Evolutionary conservation across 2,329 filamentous ascomycete genomes (phyloP), one percentile per base, ranked within the genome.

Genomic region (Drechmeria coniospora): DNA sequence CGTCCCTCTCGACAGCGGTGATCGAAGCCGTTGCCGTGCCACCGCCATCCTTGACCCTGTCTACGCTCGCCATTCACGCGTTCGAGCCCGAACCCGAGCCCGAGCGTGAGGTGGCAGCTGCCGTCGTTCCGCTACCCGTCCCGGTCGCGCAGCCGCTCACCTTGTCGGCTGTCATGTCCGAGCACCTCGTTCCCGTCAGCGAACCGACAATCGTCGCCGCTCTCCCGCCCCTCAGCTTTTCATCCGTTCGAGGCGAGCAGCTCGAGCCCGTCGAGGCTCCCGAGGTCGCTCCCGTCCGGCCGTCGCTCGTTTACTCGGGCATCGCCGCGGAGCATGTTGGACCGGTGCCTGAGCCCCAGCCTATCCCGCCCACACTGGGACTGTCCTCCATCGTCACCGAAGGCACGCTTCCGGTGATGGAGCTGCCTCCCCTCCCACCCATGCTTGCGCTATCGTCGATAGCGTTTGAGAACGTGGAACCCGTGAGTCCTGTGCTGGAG

Each of bases 261-360:
- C 49, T 54, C 13, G 53, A 57, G 33, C 54, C 53, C 9, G 45
- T 34, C 20, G 48, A 47, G 27, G 46, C 50, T 25, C 44, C 43
- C 4, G 37, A 43, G 20, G 26, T 31, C 4, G 20, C 34, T 9
- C 23, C 33, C 3, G 32, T 32, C 1, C 40, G 39, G 11, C 27
- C 40, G 12, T 32, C 32, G 13, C 37, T 61, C 25, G 46, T 42
- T 8, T 42, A 54, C 21, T 59, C 57, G 3, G 31, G 25, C 24
- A 42, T 59, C 15, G 36, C 41, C 1, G 41, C 46, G n/a, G 47
- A 57, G 28, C 41, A 55, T 25, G 42, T 62, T 26, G 46, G 54
- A 23, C 54, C 55, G 5, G 30, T 49, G 5, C 35, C 43, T 20
- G 49, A 49, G 29, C 39, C 39, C 11, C 23, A 35, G 27, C 40